Percentiles rank a stretch among this genome's conserved stretches.
These are phyloP conservation scores for Purpureocillium takamizusanense DNA, from an alignment of 2,329 filamentous ascomycete genomes.

Conservation along the genomic window DNA sequence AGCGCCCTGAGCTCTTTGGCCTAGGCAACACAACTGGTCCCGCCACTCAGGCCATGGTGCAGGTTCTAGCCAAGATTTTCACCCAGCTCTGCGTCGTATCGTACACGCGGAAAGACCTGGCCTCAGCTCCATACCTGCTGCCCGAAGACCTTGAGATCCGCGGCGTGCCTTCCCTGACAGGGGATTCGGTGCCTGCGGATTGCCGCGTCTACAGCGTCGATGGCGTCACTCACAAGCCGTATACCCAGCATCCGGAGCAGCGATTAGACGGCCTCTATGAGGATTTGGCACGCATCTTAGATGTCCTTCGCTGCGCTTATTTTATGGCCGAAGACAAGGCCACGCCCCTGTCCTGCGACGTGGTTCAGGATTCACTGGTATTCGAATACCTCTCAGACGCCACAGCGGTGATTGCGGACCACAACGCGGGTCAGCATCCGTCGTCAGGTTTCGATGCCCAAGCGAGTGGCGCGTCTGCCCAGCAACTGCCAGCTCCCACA, in stretches of 20 bases:
- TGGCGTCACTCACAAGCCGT: slow-evolving; percentile 28
- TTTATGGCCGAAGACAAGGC: slow-evolving; percentile 31
- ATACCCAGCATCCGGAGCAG: slow-evolving; percentile 20
- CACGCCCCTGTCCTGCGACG: slow-evolving; percentile 26
- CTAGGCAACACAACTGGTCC: slow-evolving; percentile 35
- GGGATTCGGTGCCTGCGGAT: slow-evolving; percentile 24
- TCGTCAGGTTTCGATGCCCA: too few species aligned
- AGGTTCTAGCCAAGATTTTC: slow-evolving; percentile 34
- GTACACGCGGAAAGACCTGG: slow-evolving; percentile 27
- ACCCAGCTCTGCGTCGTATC: slow-evolving; percentile 37
- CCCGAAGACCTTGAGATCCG: slow-evolving; percentile 39
- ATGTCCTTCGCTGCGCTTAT: slow-evolving; percentile 38
- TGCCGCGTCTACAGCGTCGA: slow-evolving; percentile 29
- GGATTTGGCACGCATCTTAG: slow-evolving; percentile 36
- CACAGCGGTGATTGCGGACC: neutral
- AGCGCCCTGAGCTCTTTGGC: slow-evolving; percentile 34
- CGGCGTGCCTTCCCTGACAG: slow-evolving; percentile 33
- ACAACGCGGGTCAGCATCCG: too few species aligned
- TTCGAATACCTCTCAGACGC: slow-evolving; percentile 21
- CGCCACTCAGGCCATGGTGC: slow-evolving; percentile 36
- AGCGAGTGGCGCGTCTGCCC: too few species aligned
- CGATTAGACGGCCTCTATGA: slow-evolving; percentile 24
- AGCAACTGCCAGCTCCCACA: too few species aligned
- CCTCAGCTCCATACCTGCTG: slow-evolving; percentile 38
- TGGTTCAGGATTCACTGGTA: slow-evolving; percentile 18